Evolutionary conservation across 495 filamentous ascomycete species (phyloP).

Genomic region (Bombardia bombarda): DNA sequence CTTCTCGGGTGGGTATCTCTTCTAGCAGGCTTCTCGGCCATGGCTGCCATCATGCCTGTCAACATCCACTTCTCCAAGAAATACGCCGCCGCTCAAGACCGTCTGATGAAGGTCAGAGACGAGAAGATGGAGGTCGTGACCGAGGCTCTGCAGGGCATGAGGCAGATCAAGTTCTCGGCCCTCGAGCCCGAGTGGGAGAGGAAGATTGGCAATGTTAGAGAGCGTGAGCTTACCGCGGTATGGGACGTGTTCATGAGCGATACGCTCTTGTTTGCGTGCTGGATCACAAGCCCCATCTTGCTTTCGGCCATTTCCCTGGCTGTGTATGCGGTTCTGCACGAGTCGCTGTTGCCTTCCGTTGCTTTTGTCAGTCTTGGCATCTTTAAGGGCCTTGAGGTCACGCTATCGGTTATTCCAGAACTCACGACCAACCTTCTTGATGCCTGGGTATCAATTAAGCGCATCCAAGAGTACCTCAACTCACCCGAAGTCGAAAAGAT

Average conservation of each 20-base stretch:
- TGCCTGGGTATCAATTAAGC: conserved; percentile 62
- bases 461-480: conserved; percentile 65
- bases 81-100: conserved; percentile 58
- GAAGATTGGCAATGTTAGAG: conserved; percentile 59
- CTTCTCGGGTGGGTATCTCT: conserved; percentile 70
- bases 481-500: conserved; percentile 57
- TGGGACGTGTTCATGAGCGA: conserved; percentile 60
- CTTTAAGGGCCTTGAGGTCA: conserved; percentile 63
- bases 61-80: conserved; percentile 62
- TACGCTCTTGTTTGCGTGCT: conserved; percentile 49
- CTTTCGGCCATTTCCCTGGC: conserved; percentile 65
- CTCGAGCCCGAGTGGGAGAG: conserved; percentile 72
- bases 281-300: conserved; percentile 68
- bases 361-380: conserved; percentile 76
- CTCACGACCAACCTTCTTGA: conserved; percentile 62
- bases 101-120: conserved; percentile 73
- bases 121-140: conserved; percentile 70
- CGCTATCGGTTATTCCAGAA: conserved; percentile 64
- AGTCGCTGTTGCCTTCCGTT: conserved; percentile 59
- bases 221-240: conserved; percentile 55
- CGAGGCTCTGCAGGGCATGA: conserved; percentile 74
- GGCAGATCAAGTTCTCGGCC: conserved; percentile 85
- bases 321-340: conserved; percentile 56
- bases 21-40: conserved; percentile 57
- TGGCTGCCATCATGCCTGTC: conserved; percentile 55